A percentile compares a stretch with the other conserved stretches of the same genome.
phyloP scores from a whole-genome alignment of 345 rosid genomes.

The Bretschneidera sinensis region DNA sequence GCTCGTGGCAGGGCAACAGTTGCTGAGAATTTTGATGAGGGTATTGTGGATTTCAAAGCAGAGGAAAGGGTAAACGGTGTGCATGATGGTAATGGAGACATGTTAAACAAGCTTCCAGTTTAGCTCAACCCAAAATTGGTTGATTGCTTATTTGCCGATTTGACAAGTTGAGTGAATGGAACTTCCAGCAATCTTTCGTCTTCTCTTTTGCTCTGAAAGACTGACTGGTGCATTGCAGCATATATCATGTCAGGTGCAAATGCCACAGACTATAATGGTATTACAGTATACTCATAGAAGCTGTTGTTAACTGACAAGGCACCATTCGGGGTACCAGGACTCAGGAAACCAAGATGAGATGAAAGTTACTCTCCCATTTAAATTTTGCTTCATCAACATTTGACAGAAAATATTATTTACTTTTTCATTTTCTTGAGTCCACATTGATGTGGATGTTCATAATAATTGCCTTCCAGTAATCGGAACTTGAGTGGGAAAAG shows the following conservation, averaged over 20 bases:
- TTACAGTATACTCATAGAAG: background rate
- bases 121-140: background rate
- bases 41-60: slow-evolving; percentile 6
- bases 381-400: background rate
- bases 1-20: slow-evolving; percentile 9
- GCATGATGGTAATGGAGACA: slow-evolving; percentile 3
- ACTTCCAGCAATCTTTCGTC: background rate
- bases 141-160: slow-evolving; percentile 1
- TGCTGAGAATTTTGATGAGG: slow-evolving; percentile 11
- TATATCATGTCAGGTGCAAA: background rate
- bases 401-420: background rate
- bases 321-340: background rate
- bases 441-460: background rate
- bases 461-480: background rate
- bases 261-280: background rate
- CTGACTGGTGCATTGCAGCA: background rate
- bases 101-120: slow-evolving; percentile 8
- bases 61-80: slow-evolving; percentile 26
- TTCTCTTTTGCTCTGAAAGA: background rate
- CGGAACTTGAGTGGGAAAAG: slow-evolving; percentile 5
- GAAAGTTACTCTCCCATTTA: background rate
- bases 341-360: background rate
- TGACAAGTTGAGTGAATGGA: background rate
- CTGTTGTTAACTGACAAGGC: background rate
- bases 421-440: background rate